Evolutionary conservation across 176 grass and related monocot genomes (phyloP).

Genomic region (Luzula sylvatica): DNA sequence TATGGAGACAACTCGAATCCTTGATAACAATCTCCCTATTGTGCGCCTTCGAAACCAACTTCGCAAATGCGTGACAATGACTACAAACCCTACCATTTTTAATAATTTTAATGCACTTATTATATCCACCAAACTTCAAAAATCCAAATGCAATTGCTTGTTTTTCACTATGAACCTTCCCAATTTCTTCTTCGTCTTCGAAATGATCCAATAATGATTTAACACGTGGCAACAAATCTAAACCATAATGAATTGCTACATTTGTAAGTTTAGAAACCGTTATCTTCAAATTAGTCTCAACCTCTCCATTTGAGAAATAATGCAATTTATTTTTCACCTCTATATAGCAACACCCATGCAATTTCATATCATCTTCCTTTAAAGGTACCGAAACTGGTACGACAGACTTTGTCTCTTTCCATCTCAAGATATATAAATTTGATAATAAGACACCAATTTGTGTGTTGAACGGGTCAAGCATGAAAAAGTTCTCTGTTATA

Average conservation of each 20-base stretch:
- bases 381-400: not conserved
- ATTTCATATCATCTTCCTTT: not conserved
- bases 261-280: conserved; percentile 5
- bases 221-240: not conserved
- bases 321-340: conserved; percentile 18
- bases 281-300: conserved; percentile 1
- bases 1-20: conserved; percentile 26
- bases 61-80: conserved; percentile 27
- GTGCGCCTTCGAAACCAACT: conserved; percentile 24
- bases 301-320: conserved; percentile 20
- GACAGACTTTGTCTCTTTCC: not conserved
- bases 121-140: conserved; percentile 5
- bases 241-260: not conserved
- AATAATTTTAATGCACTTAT: conserved; percentile 22
- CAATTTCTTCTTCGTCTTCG: conserved; percentile 26
- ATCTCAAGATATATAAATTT: conserved; percentile 17
- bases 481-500: conserved; percentile 18
- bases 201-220: conserved; percentile 12
- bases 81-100: conserved; percentile 27
- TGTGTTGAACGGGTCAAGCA: conserved; percentile 23
- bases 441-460: conserved; percentile 15
- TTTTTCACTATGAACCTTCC: conserved; percentile 24
- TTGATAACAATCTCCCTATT: conserved; percentile 30
- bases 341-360: conserved; percentile 28
- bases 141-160: conserved; percentile 31